Evolutionary conservation across 257 asterid genomes (phyloP), one percentile per base, ranked within the genome.

Genomic region (Buddleja alternifolia): DNA sequence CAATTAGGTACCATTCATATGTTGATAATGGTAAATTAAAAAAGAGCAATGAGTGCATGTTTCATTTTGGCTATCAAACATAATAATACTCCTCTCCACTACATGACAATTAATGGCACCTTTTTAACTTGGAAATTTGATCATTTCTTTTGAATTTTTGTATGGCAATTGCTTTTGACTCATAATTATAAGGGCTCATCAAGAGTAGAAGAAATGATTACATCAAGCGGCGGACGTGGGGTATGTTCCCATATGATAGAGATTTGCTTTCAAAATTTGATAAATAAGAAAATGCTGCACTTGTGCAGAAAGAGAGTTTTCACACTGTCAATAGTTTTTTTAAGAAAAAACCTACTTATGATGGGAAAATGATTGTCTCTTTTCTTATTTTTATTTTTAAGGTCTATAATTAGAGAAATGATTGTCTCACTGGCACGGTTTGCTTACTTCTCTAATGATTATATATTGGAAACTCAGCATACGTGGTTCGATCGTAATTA

Each of bases 211-310:
- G 75, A 57, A 52, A 80, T 81, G 75, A 83, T 81, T 78, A 51
- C 74, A 72, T 21, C 48, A 72, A 78, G 84, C 85, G 85, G 87
- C 88, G 87, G 74, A 85, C 62, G 86, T 76, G 88, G 88, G 76
- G 77, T 42, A 60, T 79, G 85, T 80, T 79, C 67, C 65, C 65
- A 58, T 51, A 14, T 79, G 80, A 80, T 77, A 12, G 84, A 54
- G 82, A 72, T 41, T 53, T 81, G 51, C 72, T 77, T 73, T 72
- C 73, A 67, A 58, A 42, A 60, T 68, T 71, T 63, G 75, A 50
- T 37, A 67, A 53, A 24, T 53, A 71, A 44, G 74, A 41, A 60
- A 69, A 71, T 63, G 32, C 68, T 68, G 68, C 60, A 47, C 61
- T 66, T 47, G 52, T 66, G 67, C 67, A 55, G 40, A 54, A 70